Evolutionary conservation across 2,329 filamentous ascomycete species (phyloP).

Genomic region (Pseudocercospora vitis): DNA sequence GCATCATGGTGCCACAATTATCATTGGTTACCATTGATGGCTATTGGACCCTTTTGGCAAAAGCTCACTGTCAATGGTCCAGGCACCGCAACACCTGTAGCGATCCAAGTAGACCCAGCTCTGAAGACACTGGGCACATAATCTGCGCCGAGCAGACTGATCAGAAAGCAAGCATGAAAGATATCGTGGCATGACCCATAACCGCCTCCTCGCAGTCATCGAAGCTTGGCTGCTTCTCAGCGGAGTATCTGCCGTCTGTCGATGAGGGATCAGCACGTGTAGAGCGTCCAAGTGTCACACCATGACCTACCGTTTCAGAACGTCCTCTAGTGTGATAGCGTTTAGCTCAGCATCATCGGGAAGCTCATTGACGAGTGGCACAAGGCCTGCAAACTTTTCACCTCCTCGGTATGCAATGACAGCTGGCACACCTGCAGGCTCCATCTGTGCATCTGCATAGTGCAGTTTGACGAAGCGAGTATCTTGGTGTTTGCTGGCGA

Average conservation of each 20-base stretch:
- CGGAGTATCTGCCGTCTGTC: slow-evolving; percentile 13
- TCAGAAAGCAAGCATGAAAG: neutral
- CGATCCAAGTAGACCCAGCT: no score
- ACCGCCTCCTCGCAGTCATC: no score
- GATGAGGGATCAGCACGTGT: neutral
- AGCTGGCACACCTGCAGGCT: slow-evolving; percentile 81
- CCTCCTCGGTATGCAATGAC: slow-evolving; percentile 85
- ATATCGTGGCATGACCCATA: no score
- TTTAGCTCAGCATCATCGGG: slow-evolving; percentile 58
- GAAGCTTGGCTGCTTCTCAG: slow-evolving; percentile 4
- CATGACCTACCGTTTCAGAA: slow-evolving; percentile 52
- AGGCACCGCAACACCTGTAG: no score
- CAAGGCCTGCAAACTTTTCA: slow-evolving; percentile 86
- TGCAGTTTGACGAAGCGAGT: slow-evolving; percentile 89
- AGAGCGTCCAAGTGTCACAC: neutral
- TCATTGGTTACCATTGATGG: neutral
- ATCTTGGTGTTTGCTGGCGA: slow-evolving; percentile 69
- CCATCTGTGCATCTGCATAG: slow-evolving; percentile 91
- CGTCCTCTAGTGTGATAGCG: slow-evolving; percentile 57
- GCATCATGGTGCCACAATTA: neutral
- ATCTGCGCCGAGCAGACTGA: neutral
- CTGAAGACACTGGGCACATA: neutral
- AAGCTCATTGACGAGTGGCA: slow-evolving; percentile 83
- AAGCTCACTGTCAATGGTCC: no score
- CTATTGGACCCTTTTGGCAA: neutral